phyloP scores from a whole-genome alignment of 176 grass and related monocot genomes.

The Poa pratensis region DNA sequence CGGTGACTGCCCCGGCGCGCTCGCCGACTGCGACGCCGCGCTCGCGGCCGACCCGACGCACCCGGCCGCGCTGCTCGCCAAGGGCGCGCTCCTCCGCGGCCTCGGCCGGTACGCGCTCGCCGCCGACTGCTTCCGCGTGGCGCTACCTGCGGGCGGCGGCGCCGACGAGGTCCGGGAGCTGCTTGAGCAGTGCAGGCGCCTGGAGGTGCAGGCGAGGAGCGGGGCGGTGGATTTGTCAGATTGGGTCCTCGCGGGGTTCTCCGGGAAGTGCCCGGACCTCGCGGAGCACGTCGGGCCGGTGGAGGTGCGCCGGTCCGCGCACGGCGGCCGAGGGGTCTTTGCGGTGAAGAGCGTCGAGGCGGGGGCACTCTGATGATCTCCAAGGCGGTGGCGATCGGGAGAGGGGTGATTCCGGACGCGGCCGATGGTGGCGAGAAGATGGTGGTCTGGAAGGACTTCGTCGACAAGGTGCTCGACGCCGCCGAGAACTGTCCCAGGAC shows the following conservation, averaged over 20 bases:
- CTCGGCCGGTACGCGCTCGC: conserved; percentile 59
- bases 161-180: conserved; percentile 53
- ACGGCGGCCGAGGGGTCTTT: conserved; percentile 66
- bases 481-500: conserved; percentile 67
- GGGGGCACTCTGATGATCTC: conserved; percentile 61
- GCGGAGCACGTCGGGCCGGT: conserved; percentile 69
- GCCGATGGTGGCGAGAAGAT: conserved; percentile 61
- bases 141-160: conserved; percentile 22
- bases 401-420: conserved; percentile 67
- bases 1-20: conserved; percentile 48
- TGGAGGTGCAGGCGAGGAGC: conserved; percentile 67
- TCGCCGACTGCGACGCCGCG: conserved; percentile 62
- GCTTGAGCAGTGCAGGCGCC: conserved; percentile 53
- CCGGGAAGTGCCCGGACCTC: conserved; percentile 65
- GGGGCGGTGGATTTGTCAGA: conserved; percentile 72
- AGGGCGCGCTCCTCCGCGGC: conserved; percentile 70
- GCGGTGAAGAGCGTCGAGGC: conserved; percentile 66
- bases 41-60: conserved; percentile 60
- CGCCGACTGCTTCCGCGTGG: conserved; percentile 59
- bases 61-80: conserved; percentile 63
- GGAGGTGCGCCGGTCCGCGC: conserved; percentile 59
- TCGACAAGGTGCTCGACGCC: conserved; percentile 70
- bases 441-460: conserved; percentile 93
- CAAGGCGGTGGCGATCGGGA: conserved; percentile 66
- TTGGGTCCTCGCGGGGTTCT: conserved; percentile 66